phyloP scores from a whole-genome alignment of 805 yeast species.

The Lipomyces anomalus region DNA sequence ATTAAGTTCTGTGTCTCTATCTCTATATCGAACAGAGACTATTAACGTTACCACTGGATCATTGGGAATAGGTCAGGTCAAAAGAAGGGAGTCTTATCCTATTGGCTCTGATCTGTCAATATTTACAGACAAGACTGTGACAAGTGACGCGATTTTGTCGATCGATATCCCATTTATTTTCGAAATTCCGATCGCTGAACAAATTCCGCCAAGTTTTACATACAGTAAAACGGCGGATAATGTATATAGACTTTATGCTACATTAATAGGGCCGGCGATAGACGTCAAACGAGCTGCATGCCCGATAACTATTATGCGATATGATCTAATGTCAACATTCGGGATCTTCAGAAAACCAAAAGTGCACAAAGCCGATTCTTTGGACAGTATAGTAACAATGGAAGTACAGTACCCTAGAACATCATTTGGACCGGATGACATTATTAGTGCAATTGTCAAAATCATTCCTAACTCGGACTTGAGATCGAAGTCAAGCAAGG shows the following conservation, averaged over 20 bases:
- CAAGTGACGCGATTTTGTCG: conserved; percentile 26
- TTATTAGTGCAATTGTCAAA: conserved; percentile 29
- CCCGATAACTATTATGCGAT: conserved; percentile 36
- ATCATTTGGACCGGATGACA: conserved; percentile 39
- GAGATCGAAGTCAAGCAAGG: conserved; percentile 33
- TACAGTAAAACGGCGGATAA: conserved; percentile 23
- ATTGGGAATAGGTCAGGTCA: conserved; percentile 29
- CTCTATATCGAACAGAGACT: conserved; percentile 38
- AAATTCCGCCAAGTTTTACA: conserved; percentile 35
- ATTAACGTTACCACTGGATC: conserved; percentile 33
- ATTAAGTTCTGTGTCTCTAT: conserved; percentile 31
- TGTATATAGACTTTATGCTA: conserved; percentile 33
- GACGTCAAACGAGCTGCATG: conserved; percentile 1
- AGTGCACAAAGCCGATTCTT: conserved; percentile 25
- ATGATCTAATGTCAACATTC: conserved; percentile 38
- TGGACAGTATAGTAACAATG: conserved; percentile 35
- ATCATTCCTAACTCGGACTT: conserved; percentile 36
- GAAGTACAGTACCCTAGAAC: conserved; percentile 33
- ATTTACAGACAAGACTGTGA: conserved; percentile 25
- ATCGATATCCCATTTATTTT: conserved; percentile 37
- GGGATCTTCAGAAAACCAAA: conserved; percentile 33
- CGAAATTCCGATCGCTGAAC: conserved; percentile 31
- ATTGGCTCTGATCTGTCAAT: conserved; percentile 32
- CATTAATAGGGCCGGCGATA: conserved; percentile 19
- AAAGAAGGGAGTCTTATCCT: conserved; percentile 33